Evolutionary conservation across 345 rosid species (phyloP), one percentile per base, ranked within the genome.

Genomic region (Reutealis trisperma): DNA sequence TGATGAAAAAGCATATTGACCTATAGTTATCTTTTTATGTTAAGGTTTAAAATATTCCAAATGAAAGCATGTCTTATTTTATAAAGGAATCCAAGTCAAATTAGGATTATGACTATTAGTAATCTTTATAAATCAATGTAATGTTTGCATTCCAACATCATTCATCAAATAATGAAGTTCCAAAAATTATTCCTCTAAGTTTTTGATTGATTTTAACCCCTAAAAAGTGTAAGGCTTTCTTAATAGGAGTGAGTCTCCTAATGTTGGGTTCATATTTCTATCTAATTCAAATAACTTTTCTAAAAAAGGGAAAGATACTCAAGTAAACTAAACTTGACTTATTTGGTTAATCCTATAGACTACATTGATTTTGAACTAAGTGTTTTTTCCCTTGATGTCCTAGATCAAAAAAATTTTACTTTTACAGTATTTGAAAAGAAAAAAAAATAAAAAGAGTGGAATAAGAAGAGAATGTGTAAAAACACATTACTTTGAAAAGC

Each of bases 401-500:
- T n/a, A 47, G n/a, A 32, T 27, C 41, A 25, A 67, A 67, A 5
- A 45, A 45, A 12, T 47, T 24, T 10, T 4, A 9, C 10, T n/a
- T 13, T 47, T 68, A n/a, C 18, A 47, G 24, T 13, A 37, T 34
- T 34, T 34, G 18, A 2, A 37, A 25, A 21, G 18, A 18, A 1
- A 65, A 37, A 19, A 6, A 21, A 69, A 25, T 64, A 21, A 58
- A 52, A 16, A 13, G 47, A 21, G 51, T 34, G 52, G 57, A 21
- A 49, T 30, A 70, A 41, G 58, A 64, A 54, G 12, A n/a, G 62
- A 63, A 24, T 71, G 37, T n/a, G 24, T 47, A 44, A 73, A 54
- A 59, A 37, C 11, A 68, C 42, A 70, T 76, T 55, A 44, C 21
- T 12, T 54, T 30, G 37, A 61, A 60, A 82, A 83, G 75, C 71